Evolutionary conservation across 495 filamentous ascomycete species (phyloP).

Genomic region (Physcia stellaris): DNA sequence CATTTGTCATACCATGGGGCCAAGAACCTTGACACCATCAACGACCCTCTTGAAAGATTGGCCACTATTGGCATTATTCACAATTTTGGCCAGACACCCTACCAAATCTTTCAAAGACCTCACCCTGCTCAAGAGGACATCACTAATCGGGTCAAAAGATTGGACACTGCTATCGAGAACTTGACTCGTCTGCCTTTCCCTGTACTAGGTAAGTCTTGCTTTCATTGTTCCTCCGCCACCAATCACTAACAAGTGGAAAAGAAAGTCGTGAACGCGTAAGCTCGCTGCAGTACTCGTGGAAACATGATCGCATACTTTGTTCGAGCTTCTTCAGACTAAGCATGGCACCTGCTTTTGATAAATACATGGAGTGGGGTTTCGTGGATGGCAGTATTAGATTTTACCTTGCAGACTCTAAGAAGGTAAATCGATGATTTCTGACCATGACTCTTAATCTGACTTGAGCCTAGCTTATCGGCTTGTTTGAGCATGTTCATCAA

Average conservation of each 20-base stretch:
- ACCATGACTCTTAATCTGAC: too few relatives aligned
- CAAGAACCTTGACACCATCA: slow-evolving; percentile 81
- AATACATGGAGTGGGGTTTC: slow-evolving; percentile 93
- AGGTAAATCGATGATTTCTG: too few relatives aligned
- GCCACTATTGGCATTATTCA: slow-evolving; percentile 93
- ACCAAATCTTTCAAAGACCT: slow-evolving; percentile 76
- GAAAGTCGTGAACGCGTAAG: slow-evolving; percentile 71
- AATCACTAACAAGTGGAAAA: slow-evolving; percentile 16
- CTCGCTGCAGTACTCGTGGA: slow-evolving; percentile 62
- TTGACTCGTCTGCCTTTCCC: slow-evolving; percentile 72
- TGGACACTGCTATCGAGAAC: slow-evolving; percentile 67
- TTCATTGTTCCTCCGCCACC: slow-evolving; percentile 1
- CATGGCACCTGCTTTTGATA: slow-evolving; percentile 74
- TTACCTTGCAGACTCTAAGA: slow-evolving; percentile 64
- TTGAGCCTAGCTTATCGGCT: slow-evolving; percentile 47
- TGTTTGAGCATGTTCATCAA: slow-evolving; percentile 87
- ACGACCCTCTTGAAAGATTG: slow-evolving; percentile 68
- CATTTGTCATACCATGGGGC: slow-evolving; percentile 89
- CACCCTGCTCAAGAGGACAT: slow-evolving; percentile 62
- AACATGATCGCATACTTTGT: slow-evolving; percentile 71
- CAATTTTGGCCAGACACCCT: slow-evolving; percentile 94
- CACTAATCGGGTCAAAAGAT: slow-evolving; percentile 41
- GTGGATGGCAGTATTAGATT: slow-evolving; percentile 86
- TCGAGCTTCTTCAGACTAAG: slow-evolving; percentile 73
- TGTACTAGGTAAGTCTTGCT: slow-evolving; percentile 43